A percentile compares a stretch with the other conserved stretches of the same genome.
Evolutionary conservation across 2,329 filamentous ascomycete genomes (phyloP).

Genomic region (Colletotrichum musae): DNA sequence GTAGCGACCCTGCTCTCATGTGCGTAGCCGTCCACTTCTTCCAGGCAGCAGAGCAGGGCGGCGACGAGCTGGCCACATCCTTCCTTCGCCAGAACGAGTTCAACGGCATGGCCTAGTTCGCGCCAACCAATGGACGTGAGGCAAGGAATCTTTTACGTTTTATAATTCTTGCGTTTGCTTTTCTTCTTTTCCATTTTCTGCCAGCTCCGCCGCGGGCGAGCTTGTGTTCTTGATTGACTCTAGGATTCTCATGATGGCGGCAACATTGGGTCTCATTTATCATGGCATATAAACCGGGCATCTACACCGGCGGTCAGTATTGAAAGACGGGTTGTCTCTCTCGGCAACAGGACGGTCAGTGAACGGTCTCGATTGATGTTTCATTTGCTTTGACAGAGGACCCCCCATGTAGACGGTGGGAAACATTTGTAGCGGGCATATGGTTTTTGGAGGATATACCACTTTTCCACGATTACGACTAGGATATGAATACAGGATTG

Average conservation of each 20-base stretch:
- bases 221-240: background rate
- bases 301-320: slow-evolving; percentile 9
- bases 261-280: slow-evolving; percentile 13
- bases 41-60: slow-evolving; percentile 88
- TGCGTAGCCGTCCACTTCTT: slow-evolving; percentile 98
- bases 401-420: slow-evolving; percentile 19
- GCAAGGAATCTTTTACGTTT: slow-evolving; percentile 12
- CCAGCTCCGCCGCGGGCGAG: slow-evolving; percentile 15
- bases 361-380: background rate
- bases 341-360: slow-evolving; percentile 1
- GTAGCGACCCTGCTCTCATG: slow-evolving; percentile 90
- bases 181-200: background rate
- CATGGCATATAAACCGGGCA: slow-evolving; percentile 20
- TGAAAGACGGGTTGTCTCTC: background rate
- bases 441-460: slow-evolving; percentile 40
- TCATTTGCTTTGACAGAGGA: slow-evolving; percentile 3
- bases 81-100: slow-evolving; percentile 79
- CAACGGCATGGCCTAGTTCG: slow-evolving; percentile 28
- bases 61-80: slow-evolving; percentile 86
- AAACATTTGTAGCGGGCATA: slow-evolving; percentile 22
- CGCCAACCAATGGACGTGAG: background rate
- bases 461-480: slow-evolving; percentile 39
- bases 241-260: slow-evolving; percentile 16
- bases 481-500: slow-evolving; percentile 29
- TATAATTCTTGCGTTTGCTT: slow-evolving; percentile 4